phyloP scores from a whole-genome alignment of 768 basidiomycete species.

The Phaeotremella skinneri region DNA sequence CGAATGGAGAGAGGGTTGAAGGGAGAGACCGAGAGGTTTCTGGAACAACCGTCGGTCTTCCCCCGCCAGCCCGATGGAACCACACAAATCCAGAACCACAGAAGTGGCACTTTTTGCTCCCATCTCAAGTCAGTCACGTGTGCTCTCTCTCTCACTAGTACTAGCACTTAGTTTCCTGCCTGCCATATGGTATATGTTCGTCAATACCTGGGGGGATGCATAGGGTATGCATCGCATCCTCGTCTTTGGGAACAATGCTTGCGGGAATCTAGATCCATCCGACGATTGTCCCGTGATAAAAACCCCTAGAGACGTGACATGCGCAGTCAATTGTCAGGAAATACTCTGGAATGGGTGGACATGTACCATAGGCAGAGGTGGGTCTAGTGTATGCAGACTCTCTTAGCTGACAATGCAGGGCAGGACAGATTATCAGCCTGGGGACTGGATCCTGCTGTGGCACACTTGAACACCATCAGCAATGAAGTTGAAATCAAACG shows the following conservation, averaged over 20 bases:
- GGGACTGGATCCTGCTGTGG: not conserved
- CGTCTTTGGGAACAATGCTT: slow-evolving; percentile 32
- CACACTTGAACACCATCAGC: not conserved
- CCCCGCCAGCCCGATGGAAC: not conserved
- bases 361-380: slow-evolving; percentile 24
- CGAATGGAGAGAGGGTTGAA: no score
- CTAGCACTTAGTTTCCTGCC: no score
- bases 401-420: not conserved
- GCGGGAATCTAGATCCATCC: slow-evolving; percentile 26
- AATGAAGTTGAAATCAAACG: not conserved
- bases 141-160: no score
- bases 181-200: no score
- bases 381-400: not conserved
- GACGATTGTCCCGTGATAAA: slow-evolving; percentile 2
- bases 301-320: slow-evolving; percentile 15
- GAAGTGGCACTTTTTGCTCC: no score
- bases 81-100: not conserved
- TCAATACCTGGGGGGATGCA: no score
- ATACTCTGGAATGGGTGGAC: slow-evolving; percentile 30
- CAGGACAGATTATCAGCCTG: not conserved
- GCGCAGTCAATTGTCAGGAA: not conserved
- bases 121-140: no score
- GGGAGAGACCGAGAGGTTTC: no score
- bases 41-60: not conserved
- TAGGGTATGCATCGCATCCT: slow-evolving; percentile 4